phyloP scores from a whole-genome alignment of 1,284 basidiomycete genomes.

The Apiotrichum brassicae region DNA sequence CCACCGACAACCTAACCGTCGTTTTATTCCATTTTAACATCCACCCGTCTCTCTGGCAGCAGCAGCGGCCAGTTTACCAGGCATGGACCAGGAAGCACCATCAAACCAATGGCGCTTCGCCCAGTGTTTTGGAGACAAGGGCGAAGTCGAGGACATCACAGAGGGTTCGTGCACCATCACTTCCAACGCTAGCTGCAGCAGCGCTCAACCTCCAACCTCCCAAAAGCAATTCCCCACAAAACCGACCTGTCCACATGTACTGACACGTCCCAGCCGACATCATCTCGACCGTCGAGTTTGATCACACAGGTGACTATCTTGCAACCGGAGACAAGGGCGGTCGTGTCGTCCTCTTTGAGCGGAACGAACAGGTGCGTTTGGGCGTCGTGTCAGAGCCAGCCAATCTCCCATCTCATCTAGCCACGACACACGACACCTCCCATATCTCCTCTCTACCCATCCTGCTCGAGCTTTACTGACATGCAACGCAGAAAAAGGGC shows the following conservation, averaged over 20 bases:
- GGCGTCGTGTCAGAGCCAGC: neutral
- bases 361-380: slow-evolving; percentile 83
- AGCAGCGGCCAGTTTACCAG: neutral
- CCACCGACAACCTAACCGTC: too few species aligned
- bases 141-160: slow-evolving; percentile 98
- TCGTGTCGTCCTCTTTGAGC: slow-evolving; percentile 95
- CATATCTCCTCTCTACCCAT: neutral
- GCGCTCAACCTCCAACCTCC: too few species aligned
- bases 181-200: too few species aligned
- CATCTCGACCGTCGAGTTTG: slow-evolving; percentile 99
- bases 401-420: too few species aligned
- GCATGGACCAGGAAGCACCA: slow-evolving; percentile 61
- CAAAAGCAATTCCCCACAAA: too few species aligned
- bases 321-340: slow-evolving; percentile 99
- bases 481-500: slow-evolving; percentile 75
- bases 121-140: slow-evolving; percentile 99
- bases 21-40: neutral
- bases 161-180: slow-evolving; percentile 59
- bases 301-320: slow-evolving; percentile 98
- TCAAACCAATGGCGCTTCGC: slow-evolving; percentile 94
- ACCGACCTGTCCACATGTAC: neutral
- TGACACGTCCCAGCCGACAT: slow-evolving; percentile 69
- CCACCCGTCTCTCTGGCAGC: neutral
- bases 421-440: neutral
- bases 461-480: too few species aligned